Evolutionary conservation across 192 early-diverging fungal species (phyloP), one percentile per base, ranked within the genome.

Genomic region (Backusella parvicylindrica): DNA sequence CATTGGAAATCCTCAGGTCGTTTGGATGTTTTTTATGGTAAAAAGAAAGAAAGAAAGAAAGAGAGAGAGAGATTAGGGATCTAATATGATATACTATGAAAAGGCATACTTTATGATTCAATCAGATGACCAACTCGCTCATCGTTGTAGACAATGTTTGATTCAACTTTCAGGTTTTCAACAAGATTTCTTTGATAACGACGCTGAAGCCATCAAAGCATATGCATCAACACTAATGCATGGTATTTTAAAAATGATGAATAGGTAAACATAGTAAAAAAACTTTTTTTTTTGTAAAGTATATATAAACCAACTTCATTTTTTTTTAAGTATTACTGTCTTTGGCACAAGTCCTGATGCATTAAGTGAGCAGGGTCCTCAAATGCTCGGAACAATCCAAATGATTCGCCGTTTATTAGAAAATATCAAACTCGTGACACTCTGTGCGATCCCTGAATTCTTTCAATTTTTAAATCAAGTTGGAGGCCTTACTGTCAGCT

Each of bases 11-110:
- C 80, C 79, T 26, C 89, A 92, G 38, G 84, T 93, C 2, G 66
- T 93, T 16, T 81, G 82, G 40, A 73, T 91, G 72, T 93, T 93
- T 74, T 92, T 93, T 71, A 84, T 79, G 35, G 90, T 92, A 83
- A 53, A 82, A 36, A 32, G n/a, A 41, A 28, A 26, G 31, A 23
- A 66, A 49, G 18, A 47, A 38, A 12, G 30, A 8, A 36, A 26
- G 13, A 15, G 18, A 38, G 8, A n/a, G 2, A 53, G 9, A 9
- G 47, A 23, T 53, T 79, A n/a, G n/a, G n/a, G n/a, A n/a, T n/a
- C n/a, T n/a, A n/a, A n/a, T n/a, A n/a, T n/a, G n/a, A n/a, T n/a
- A n/a, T n/a, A n/a, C n/a, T n/a, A n/a, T n/a, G n/a, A n/a, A n/a
- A n/a, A 88, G 86, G 60, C 84, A 11, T 82, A 88, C 43, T 72